A percentile compares a stretch with the other conserved stretches of the same genome.
Evolutionary conservation across 257 asterid species (phyloP).

Genomic region (Solanum appendiculatum): DNA sequence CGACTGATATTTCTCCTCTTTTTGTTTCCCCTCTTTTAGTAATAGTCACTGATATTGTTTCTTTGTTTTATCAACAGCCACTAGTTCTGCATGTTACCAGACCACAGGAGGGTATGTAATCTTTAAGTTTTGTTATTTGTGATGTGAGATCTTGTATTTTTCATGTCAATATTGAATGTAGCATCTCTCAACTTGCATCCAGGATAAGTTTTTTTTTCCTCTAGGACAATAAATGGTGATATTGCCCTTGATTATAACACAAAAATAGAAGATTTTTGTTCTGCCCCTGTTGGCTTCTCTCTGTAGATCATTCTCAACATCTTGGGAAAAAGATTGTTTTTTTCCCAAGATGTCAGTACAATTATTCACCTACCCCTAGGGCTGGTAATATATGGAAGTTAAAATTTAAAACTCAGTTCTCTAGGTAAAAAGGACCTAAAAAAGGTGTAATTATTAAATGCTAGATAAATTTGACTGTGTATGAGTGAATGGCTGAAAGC

Average conservation of each 20-base stretch:
- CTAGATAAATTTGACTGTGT: background rate
- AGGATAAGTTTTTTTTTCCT: no score
- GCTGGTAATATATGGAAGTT: background rate
- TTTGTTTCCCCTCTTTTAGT: background rate
- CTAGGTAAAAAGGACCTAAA: background rate
- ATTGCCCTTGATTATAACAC: fast-evolving
- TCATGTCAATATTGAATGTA: background rate
- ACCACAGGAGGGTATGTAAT: constrained; percentile 53
- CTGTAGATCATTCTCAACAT: background rate
- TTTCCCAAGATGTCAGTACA: background rate
- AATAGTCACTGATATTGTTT: background rate
- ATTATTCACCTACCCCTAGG: background rate
- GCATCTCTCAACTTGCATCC: background rate
- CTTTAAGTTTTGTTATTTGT: background rate
- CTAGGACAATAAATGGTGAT: background rate
- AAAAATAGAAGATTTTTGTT: background rate
- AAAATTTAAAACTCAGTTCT: background rate
- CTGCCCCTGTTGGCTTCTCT: background rate
- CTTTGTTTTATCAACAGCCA: constrained; percentile 20
- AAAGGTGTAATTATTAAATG: background rate
- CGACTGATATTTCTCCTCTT: background rate
- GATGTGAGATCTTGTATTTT: constrained; percentile 7
- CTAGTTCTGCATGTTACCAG: constrained; percentile 37
- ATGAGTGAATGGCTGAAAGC: background rate
- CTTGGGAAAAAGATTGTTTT: background rate